Conservation (phyloP, 805 yeast species). For the Myxozyma kluyveri region DNA sequence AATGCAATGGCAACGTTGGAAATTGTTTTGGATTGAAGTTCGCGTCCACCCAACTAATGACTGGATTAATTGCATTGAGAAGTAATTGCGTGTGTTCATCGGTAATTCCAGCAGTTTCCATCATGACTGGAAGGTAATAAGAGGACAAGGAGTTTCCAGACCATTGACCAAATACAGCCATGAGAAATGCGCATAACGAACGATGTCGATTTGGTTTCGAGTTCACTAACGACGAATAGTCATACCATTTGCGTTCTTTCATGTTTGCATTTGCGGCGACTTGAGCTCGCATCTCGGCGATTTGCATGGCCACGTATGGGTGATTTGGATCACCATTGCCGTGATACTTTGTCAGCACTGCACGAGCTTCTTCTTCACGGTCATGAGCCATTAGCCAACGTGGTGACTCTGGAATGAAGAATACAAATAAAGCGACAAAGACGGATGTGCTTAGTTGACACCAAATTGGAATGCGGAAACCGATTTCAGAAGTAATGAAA, state of each 20-base stretch:
- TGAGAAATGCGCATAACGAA: constrained; percentile 39
- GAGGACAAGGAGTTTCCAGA: constrained; percentile 40
- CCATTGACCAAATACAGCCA: constrained; percentile 45
- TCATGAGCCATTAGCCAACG: constrained; percentile 50
- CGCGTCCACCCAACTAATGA: constrained; percentile 37
- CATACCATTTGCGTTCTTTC: constrained; percentile 32
- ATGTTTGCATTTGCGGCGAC: constrained; percentile 2
- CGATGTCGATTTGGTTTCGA: constrained; percentile 46
- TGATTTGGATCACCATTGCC: constrained; percentile 42
- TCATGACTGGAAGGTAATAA: constrained; percentile 51
- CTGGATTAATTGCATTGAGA: constrained; percentile 52
- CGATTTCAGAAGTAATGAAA: constrained; percentile 43
- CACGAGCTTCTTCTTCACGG: constrained; percentile 53
- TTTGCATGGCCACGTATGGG: constrained; percentile 17
- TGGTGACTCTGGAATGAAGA: constrained; percentile 42
- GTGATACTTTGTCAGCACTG: constrained; percentile 50
- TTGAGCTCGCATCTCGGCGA: constrained; percentile 18
- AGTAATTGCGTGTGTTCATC: constrained; percentile 46
- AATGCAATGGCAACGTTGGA: constrained; percentile 12
- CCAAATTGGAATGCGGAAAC: constrained; percentile 66
- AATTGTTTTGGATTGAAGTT: constrained; percentile 7
- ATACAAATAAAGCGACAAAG: constrained; percentile 46
- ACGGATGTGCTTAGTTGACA: constrained; percentile 53
- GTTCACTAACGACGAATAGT: constrained; percentile 5
- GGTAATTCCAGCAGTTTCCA: constrained; percentile 54